Percentiles rank a stretch among this genome's conserved stretches.
phyloP scores from a whole-genome alignment of 2,329 filamentous ascomycete species.

The Pseudopyrenochaeta lycopersici region DNA sequence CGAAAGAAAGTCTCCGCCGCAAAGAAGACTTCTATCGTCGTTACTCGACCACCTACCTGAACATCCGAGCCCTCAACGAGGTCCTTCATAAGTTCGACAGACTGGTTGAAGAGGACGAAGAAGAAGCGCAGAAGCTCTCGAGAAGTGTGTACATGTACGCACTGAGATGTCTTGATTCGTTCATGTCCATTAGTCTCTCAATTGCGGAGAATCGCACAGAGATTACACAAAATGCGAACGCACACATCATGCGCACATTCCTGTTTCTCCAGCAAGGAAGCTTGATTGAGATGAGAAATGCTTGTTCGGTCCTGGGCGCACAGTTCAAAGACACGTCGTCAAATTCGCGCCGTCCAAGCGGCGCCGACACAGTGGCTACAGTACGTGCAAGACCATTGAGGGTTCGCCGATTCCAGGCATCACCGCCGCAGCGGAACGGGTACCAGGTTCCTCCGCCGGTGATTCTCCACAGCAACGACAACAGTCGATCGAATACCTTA shows the following conservation, averaged over 20 bases:
- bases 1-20: conserved; percentile 52
- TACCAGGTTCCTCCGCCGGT: conserved; percentile 50
- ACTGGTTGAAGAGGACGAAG: conserved; percentile 60
- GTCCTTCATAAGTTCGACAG: conserved; percentile 61
- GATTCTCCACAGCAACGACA: conserved; percentile 55
- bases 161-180: conserved; percentile 46
- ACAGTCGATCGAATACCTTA: conserved; percentile 64
- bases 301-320: conserved; percentile 61
- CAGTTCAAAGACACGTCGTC: conserved; percentile 42
- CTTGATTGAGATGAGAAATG: conserved; percentile 67
- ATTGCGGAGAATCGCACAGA: conserved; percentile 52
- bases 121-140: conserved; percentile 53
- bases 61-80: conserved; percentile 66
- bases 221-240: conserved; percentile 64
- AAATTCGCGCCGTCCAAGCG: conserved; percentile 30
- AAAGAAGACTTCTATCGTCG: conserved; percentile 61
- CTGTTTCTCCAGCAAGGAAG: conserved; percentile 68
- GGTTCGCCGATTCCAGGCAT: conserved; percentile 40
- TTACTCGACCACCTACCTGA: conserved; percentile 64
- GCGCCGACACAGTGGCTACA: conserved; percentile 32
- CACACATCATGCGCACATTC: conserved; percentile 66
- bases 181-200: conserved; percentile 47
- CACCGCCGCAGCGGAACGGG: conserved; percentile 45
- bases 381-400: conserved; percentile 41
- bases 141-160: conserved; percentile 45